phyloP scores from a whole-genome alignment of 352 stramenopile genomes.

The Globisporangium paddicum region DNA sequence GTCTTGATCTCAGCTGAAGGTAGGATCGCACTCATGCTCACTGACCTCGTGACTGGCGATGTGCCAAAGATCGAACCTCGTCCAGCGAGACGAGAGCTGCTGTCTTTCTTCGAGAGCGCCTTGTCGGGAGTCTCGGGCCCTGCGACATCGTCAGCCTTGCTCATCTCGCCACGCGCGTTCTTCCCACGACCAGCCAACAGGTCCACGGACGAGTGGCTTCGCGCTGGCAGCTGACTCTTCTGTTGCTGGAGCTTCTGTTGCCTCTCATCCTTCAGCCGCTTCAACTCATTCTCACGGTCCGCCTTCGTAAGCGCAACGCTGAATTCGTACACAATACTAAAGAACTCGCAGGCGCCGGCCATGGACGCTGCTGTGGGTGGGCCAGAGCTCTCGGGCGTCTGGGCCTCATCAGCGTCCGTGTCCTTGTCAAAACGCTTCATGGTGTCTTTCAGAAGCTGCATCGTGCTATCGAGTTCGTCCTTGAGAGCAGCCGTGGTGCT shows the following conservation, averaged over 20 bases:
- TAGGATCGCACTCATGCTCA: slow-evolving; percentile 25
- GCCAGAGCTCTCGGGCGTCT: slow-evolving; percentile 1
- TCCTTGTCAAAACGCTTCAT: slow-evolving; percentile 64
- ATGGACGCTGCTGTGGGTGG: slow-evolving; percentile 25
- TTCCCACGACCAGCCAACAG: slow-evolving; percentile 16
- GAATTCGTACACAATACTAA: slow-evolving; percentile 73
- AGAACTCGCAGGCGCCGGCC: slow-evolving; percentile 53
- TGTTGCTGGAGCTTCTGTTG: slow-evolving; percentile 50
- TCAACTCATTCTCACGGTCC: slow-evolving; percentile 72
- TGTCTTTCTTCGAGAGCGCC: slow-evolving; percentile 14
- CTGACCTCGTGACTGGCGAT: slow-evolving; percentile 23
- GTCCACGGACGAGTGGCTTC: slow-evolving; percentile 26
- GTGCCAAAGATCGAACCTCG: neutral
- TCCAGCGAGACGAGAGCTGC: neutral
- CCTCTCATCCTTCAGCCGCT: slow-evolving; percentile 61
- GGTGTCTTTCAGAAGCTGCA: slow-evolving; percentile 44
- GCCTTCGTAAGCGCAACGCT: slow-evolving; percentile 71
- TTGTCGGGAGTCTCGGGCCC: slow-evolving; percentile 26
- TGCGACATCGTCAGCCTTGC: slow-evolving; percentile 9
- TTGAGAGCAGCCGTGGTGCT: slow-evolving; percentile 31
- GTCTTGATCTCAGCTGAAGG: slow-evolving; percentile 13
- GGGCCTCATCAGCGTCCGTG: slow-evolving; percentile 19
- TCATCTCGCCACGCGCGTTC: neutral
- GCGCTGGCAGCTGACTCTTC: slow-evolving; percentile 28
- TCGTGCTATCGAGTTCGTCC: slow-evolving; percentile 38